Percentiles rank a stretch among this genome's conserved stretches.
Conservation (phyloP, 257 asterid species). For the Solanum chilense region DNA sequence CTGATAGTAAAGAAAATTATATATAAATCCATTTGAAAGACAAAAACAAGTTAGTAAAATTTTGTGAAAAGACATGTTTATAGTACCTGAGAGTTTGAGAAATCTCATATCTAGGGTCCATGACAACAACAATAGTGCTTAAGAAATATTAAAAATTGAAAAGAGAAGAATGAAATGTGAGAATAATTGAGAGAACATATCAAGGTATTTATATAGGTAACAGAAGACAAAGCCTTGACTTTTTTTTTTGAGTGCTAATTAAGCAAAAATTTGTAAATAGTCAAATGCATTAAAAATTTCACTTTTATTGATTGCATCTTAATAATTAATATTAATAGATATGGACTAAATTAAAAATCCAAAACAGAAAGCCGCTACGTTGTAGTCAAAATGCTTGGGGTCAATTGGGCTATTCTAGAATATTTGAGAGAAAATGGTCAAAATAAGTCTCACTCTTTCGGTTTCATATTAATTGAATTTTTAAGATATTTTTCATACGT, state of each 20-base stretch:
- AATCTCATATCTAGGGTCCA: constrained; percentile 51
- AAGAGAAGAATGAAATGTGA: not conserved
- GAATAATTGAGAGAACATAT: not conserved
- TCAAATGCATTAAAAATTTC: not conserved
- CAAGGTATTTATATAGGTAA: constrained; percentile 35
- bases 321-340: not conserved
- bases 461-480: no score
- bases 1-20: not conserved
- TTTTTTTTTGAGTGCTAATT: not conserved
- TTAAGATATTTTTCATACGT: fast-evolving
- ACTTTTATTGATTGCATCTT: not conserved
- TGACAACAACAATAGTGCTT: constrained; percentile 4
- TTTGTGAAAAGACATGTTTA: not conserved
- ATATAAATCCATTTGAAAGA: not conserved
- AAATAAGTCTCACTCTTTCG: not conserved
- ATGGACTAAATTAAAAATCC: not conserved
- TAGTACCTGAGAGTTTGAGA: constrained; percentile 37
- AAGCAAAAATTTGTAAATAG: not conserved
- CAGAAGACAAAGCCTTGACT: not conserved
- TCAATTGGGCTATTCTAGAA: not conserved
- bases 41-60: not conserved
- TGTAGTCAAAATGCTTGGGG: not conserved
- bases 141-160: not conserved
- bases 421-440: not conserved
- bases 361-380: not conserved